These are phyloP conservation scores for Adiantum capillusveneris DNA, from an alignment of 75 land plant species.

Conservation along the genomic window DNA sequence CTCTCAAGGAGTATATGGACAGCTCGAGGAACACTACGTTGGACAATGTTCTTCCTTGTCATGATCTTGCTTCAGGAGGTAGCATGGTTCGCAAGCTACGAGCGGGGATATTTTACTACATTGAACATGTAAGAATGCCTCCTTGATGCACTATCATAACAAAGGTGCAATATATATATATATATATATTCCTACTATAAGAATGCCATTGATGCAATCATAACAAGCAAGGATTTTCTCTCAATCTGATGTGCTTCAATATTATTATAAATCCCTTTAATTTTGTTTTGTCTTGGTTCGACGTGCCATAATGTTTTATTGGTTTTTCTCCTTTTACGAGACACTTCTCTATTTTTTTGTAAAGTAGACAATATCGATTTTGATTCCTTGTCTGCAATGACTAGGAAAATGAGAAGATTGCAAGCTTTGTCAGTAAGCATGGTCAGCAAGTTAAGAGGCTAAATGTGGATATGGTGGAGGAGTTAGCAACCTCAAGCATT, in stretches of 20 bases:
- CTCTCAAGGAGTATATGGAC: not conserved
- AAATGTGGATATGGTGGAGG: not conserved
- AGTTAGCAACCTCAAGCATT: not conserved
- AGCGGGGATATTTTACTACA: not conserved
- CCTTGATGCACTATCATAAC: no score
- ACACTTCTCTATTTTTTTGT: no score
- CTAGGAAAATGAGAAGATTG: not conserved
- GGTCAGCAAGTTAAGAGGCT: not conserved
- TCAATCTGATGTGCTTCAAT: constrained; percentile 1
- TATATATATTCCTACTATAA: not conserved
- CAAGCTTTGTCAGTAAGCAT: not conserved
- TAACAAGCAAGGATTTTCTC: not conserved
- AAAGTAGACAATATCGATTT: no score
- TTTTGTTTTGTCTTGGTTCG: not conserved
- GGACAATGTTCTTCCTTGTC: not conserved
- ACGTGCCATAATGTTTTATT: not conserved
- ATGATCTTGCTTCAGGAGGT: constrained; percentile 1
- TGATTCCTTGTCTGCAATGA: not conserved
- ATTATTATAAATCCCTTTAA: not conserved
- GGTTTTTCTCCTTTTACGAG: not conserved
- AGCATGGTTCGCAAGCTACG: not conserved
- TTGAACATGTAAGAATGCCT: not conserved
- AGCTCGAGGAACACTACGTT: not conserved
- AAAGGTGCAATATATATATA: not conserved
- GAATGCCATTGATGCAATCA: not conserved